A percentile compares a stretch with the other conserved stretches of the same genome.
phyloP scores from a whole-genome alignment of 129 eudicot genomes.

The Sambucus nigra region DNA sequence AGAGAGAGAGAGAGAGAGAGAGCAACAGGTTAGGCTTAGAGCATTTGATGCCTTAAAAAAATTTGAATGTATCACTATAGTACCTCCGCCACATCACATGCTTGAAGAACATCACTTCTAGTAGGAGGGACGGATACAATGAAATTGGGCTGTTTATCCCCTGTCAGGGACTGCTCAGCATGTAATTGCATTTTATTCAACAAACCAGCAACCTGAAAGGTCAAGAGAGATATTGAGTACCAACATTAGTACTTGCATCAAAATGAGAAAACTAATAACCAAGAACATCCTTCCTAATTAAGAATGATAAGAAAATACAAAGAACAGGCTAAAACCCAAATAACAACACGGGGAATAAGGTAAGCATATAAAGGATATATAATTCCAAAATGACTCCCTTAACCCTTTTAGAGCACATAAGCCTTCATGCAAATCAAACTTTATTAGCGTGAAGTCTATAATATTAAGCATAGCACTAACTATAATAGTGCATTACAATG shows the following conservation, averaged over 20 bases:
- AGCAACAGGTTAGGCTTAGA: neutral
- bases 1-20: no score
- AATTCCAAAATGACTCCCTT: no score
- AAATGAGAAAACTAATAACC: neutral
- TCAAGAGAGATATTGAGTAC: neutral
- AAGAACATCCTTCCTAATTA: neutral
- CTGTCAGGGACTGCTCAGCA: conserved; percentile 33
- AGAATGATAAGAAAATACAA: neutral
- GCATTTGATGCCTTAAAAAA: neutral
- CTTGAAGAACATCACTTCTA: conserved; percentile 94
- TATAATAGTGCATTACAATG: no score
- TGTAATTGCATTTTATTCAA: conserved; percentile 62
- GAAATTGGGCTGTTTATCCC: conserved; percentile 30
- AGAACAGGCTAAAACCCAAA: neutral
- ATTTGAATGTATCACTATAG: neutral
- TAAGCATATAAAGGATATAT: no score
- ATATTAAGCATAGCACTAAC: no score
- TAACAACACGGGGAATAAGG: no score
- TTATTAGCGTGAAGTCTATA: no score
- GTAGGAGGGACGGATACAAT: conserved; percentile 87
- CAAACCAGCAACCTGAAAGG: conserved; percentile 50
- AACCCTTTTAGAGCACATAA: no score
- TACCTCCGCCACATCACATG: conserved; percentile 98
- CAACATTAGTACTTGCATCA: neutral
- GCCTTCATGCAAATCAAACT: no score